Percentiles rank a stretch among this genome's conserved stretches.
Evolutionary conservation across 176 grass and related monocot genomes (phyloP).

Genomic region (Eleusine indica): DNA sequence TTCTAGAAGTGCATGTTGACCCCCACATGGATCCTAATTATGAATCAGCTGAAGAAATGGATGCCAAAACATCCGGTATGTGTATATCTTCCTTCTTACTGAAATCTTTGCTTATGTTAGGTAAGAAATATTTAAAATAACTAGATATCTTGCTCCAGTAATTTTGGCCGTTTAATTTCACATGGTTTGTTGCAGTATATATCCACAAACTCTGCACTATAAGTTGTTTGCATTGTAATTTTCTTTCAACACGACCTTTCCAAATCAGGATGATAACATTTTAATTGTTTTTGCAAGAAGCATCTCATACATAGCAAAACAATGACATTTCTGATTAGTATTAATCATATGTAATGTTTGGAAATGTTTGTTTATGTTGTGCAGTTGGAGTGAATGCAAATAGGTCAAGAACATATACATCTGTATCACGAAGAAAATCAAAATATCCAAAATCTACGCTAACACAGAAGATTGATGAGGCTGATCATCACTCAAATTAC

Average conservation of each 20-base stretch:
- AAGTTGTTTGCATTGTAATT: background rate
- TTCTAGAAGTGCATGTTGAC: slow-evolving; percentile 80
- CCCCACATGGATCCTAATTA: slow-evolving; percentile 87
- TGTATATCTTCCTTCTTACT: slow-evolving; percentile 17
- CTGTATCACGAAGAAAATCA: slow-evolving; percentile 45
- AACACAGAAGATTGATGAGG: slow-evolving; percentile 36
- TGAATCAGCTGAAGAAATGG: slow-evolving; percentile 77
- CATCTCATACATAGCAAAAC: background rate
- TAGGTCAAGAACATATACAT: slow-evolving; percentile 42
- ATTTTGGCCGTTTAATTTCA: slow-evolving; percentile 21
- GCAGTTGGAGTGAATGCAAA: slow-evolving; percentile 45
- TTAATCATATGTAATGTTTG: slow-evolving; percentile 25
- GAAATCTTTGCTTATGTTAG: background rate
- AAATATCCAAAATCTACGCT: slow-evolving; percentile 33
- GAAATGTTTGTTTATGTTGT: slow-evolving; percentile 26
- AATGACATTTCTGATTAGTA: background rate
- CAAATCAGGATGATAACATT: background rate
- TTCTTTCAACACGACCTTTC: slow-evolving; percentile 7
- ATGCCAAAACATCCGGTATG: slow-evolving; percentile 52
- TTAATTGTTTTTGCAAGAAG: background rate
- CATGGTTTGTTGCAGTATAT: slow-evolving; percentile 10
- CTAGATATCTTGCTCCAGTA: slow-evolving; percentile 8
- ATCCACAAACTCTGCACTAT: background rate
- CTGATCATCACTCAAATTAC: slow-evolving; percentile 22
- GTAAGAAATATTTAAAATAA: slow-evolving; percentile 9